A percentile compares a stretch with the other conserved stretches of the same genome.
These are phyloP conservation scores for Sisymbrium irio DNA, from an alignment of 345 rosid genomes.

Conservation along the genomic window DNA sequence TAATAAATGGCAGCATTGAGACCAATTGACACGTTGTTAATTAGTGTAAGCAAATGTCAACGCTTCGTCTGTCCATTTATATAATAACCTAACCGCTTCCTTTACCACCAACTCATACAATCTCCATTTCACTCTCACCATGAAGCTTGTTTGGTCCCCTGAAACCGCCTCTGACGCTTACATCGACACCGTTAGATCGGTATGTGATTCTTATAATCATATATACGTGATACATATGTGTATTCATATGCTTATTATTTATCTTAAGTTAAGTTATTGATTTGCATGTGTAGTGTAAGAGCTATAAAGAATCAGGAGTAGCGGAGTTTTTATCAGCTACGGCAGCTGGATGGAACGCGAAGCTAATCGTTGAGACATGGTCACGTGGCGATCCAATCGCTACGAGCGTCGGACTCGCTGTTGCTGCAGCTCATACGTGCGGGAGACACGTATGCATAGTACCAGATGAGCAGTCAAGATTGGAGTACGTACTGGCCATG, in stretches of 20 bases:
- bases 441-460: constrained; percentile 82
- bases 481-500: constrained; percentile 48
- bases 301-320: constrained; percentile 53
- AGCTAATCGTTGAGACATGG: constrained; percentile 76
- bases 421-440: constrained; percentile 63
- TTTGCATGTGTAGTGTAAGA: constrained; percentile 47
- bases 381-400: constrained; percentile 53
- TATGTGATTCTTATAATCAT: constrained; percentile 29
- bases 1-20: constrained; percentile 19
- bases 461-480: constrained; percentile 66
- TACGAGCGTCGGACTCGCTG: constrained; percentile 72
- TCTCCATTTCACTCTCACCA: constrained; percentile 26
- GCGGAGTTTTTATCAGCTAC: constrained; percentile 80
- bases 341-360: constrained; percentile 91
- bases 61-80: constrained; percentile 28
- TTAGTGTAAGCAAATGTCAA: constrained; percentile 34
- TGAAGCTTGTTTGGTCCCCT: constrained; percentile 91
- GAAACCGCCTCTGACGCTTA: constrained; percentile 75
- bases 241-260: background rate
- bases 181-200: constrained; percentile 61
- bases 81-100: constrained; percentile 31
- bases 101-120: background rate
- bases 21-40: constrained; percentile 34
- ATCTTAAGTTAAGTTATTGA: background rate
- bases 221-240: background rate